Evolutionary conservation across 805 yeast species (phyloP), one percentile per base, ranked within the genome.

Genomic region (Suhomyces prunicola): DNA sequence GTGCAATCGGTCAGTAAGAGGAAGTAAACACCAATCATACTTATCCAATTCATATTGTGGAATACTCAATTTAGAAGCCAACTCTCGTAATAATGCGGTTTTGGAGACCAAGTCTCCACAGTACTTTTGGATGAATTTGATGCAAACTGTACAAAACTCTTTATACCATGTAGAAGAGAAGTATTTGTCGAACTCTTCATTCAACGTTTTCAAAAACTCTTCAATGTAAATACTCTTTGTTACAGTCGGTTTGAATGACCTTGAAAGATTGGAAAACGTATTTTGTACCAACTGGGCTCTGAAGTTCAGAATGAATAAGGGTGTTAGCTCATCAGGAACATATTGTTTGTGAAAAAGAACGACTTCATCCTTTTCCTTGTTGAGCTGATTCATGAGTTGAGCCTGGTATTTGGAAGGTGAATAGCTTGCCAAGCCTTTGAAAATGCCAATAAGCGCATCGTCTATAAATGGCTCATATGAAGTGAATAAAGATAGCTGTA

Each of bases 51-150:
- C 65, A 23, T 54, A 52, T 35, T 62, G 62, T 39, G 63, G 61
- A 17, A 70, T 62, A 2, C 76, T 75, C 29, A 72, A 57, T 46
- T 63, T 67, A 9, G 57, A 61, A 4, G 64, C 58, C 54, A 68
- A 49, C 46, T 58, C 35, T 44, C 59, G 59, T 57, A 68, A 45
- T 9, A 56, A 55, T 40, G 46, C 56, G 13, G 51, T 61, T 47
- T 56, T 53, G 47, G 52, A 57, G 22, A 50, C 59, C 23, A 55
- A 42, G 6, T 50, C 55, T 3, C 50, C 51, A 23, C 65, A 61
- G 5, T 52, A 17, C 29, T 57, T 62, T 23, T 61, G 68, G 1
- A 71, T 53, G 2, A 55, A 47, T 31, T 63, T 65, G n/a, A 70
- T 55, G n/a, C 64, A 52, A 13, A 60, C 55, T 35, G 59, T 63